These are phyloP conservation scores for Suillus clintonianus DNA, from an alignment of 768 basidiomycete genomes.

Conservation along the genomic window DNA sequence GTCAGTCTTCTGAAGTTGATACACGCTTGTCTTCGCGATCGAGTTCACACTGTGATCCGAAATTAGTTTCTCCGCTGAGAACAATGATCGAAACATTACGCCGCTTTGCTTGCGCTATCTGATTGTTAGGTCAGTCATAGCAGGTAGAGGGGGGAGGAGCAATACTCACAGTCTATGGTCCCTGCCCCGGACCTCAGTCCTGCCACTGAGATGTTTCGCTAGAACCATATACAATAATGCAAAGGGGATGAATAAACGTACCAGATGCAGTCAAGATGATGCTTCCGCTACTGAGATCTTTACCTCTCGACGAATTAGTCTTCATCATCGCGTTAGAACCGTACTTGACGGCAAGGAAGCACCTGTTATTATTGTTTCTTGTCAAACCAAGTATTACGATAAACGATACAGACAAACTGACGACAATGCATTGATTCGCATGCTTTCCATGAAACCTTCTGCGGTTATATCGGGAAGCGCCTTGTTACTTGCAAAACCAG, in stretches of 20 bases:
- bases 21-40: slow-evolving; percentile 80
- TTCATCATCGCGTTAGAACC: slow-evolving; percentile 81
- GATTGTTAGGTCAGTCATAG: slow-evolving; percentile 20
- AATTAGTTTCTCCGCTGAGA: slow-evolving; percentile 7
- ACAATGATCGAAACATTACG: slow-evolving; percentile 45
- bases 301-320: slow-evolving; percentile 65
- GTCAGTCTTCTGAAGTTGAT: slow-evolving; percentile 78
- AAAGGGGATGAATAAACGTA: slow-evolving; percentile 32
- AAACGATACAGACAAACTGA: slow-evolving; percentile 25
- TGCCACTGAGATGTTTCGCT: slow-evolving; percentile 55
- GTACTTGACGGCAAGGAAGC: slow-evolving; percentile 87
- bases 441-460: slow-evolving; percentile 70
- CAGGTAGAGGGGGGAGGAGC: neutral
- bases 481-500: slow-evolving; percentile 55
- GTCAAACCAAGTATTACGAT: slow-evolving; percentile 4
- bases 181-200: slow-evolving; percentile 85
- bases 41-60: slow-evolving; percentile 69
- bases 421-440: slow-evolving; percentile 79
- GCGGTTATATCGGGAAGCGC: slow-evolving; percentile 55
- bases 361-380: slow-evolving; percentile 43
- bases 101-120: slow-evolving; percentile 94
- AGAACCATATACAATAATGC: neutral
- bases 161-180: slow-evolving; percentile 69
- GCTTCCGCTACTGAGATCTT: slow-evolving; percentile 71
- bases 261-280: slow-evolving; percentile 88